Conservation (phyloP, 768 basidiomycete genomes). For the Trametes sanguinea region DNA sequence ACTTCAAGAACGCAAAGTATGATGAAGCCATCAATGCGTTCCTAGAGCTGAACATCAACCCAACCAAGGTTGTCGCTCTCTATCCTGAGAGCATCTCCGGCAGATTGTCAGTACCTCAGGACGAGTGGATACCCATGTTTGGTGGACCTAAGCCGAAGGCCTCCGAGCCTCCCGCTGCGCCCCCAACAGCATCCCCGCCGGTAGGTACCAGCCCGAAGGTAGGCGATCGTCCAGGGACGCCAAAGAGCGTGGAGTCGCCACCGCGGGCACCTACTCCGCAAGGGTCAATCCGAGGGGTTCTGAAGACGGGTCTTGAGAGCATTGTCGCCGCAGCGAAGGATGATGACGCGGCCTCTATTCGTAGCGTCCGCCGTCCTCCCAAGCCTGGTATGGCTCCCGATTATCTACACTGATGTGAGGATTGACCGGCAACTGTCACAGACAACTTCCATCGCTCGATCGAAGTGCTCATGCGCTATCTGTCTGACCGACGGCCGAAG, state of each 20-base stretch:
- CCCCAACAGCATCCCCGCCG: not conserved
- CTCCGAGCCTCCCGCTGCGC: constrained; percentile 25
- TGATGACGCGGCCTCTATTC: constrained; percentile 62
- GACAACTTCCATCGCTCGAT: constrained; percentile 71
- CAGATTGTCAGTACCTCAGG: constrained; percentile 65
- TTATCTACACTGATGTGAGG: not conserved
- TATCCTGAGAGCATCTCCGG: constrained; percentile 85
- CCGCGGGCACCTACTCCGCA: constrained; percentile 27
- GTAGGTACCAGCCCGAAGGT: constrained; percentile 30
- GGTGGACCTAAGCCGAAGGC: constrained; percentile 60
- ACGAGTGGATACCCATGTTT: constrained; percentile 79
- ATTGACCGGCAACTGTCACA: constrained; percentile 26
- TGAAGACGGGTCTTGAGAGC: constrained; percentile 59
- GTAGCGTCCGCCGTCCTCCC: constrained; percentile 36
- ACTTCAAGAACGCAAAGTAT: constrained; percentile 69
- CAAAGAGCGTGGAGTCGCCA: constrained; percentile 23
- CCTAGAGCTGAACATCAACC: constrained; percentile 86
- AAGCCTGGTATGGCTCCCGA: constrained; percentile 31
- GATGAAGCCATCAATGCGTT: constrained; percentile 85
- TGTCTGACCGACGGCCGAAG: constrained; percentile 89
- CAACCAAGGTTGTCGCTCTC: constrained; percentile 89
- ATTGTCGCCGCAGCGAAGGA: constrained; percentile 55
- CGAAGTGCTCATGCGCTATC: constrained; percentile 86
- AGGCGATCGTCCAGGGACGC: constrained; percentile 16
- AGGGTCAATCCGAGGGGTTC: constrained; percentile 44